Conservation (phyloP, 192 early-diverging fungal genomes). For the Backusella mclennaniae region DNA sequence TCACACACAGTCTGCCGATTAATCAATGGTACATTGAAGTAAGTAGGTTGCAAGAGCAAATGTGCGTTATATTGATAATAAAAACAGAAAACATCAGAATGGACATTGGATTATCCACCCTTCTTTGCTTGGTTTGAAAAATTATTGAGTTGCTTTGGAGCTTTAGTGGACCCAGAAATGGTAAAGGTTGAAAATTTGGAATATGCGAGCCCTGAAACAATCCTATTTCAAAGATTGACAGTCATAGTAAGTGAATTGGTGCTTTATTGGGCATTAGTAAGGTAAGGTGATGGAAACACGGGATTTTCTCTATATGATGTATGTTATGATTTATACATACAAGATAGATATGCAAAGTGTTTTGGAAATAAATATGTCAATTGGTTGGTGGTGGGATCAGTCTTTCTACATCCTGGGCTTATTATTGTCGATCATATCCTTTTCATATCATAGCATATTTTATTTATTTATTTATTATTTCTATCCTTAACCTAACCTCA, state of each 20-base stretch:
- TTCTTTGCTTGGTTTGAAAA: constrained; percentile 98
- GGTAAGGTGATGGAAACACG: constrained; percentile 30
- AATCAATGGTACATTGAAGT: constrained; percentile 85
- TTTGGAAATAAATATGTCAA: constrained; percentile 30
- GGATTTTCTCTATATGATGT: not conserved
- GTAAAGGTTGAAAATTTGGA: constrained; percentile 66
- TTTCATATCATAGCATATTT: too few species aligned
- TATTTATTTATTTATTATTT: too few species aligned
- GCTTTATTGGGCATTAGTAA: constrained; percentile 63
- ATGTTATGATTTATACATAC: not conserved
- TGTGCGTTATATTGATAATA: not conserved
- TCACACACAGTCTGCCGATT: constrained; percentile 83
- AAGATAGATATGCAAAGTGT: constrained; percentile 18
- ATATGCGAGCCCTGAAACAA: constrained; percentile 64
- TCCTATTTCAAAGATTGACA: constrained; percentile 81
- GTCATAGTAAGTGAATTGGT: constrained; percentile 84
- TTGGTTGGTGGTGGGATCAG: constrained; percentile 52
- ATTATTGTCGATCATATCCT: constrained; percentile 81
- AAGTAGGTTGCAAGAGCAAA: not conserved
- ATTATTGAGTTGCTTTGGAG: constrained; percentile 59
- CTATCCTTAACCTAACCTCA: too few species aligned
- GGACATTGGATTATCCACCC: constrained; percentile 97
- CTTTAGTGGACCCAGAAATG: constrained; percentile 66
- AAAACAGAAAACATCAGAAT: constrained; percentile 70
- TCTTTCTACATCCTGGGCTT: constrained; percentile 69